Percentiles rank a stretch among this genome's conserved stretches.
These are phyloP conservation scores for Kurtzmaniella quercitrusa DNA, from an alignment of 1,139 yeast genomes.

Conservation along the genomic window DNA sequence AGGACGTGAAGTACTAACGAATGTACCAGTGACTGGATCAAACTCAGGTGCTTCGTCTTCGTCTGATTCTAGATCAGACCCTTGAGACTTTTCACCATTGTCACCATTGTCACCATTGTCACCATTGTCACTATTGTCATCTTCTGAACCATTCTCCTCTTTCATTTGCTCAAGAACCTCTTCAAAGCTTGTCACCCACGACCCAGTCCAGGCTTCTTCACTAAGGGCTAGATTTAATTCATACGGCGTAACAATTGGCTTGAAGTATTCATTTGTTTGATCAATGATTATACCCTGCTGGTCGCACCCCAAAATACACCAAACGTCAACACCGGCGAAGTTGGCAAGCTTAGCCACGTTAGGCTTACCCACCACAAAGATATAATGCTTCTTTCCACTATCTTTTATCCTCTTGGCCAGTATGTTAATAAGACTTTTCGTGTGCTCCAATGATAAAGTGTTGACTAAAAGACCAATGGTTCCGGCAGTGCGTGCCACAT, in stretches of 20 bases:
- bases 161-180: slow-evolving; percentile 38
- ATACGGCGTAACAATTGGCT: slow-evolving; percentile 91
- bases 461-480: slow-evolving; percentile 90
- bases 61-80: slow-evolving; percentile 13
- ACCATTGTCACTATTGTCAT: slow-evolving; percentile 16
- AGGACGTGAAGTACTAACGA: slow-evolving; percentile 68
- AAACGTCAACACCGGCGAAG: slow-evolving; percentile 84
- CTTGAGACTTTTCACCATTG: slow-evolving; percentile 12
- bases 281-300: slow-evolving; percentile 89
- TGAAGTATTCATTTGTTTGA: slow-evolving; percentile 72
- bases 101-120: slow-evolving; percentile 13
- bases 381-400: slow-evolving; percentile 87
- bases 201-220: slow-evolving; percentile 83
- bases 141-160: slow-evolving; percentile 22
- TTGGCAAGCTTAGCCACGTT: slow-evolving; percentile 95
- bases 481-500: slow-evolving; percentile 83
- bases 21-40: slow-evolving; percentile 83
- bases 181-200: slow-evolving; percentile 83
- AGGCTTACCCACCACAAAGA: slow-evolving; percentile 98
- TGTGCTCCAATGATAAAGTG: slow-evolving; percentile 75
- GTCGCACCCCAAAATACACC: slow-evolving; percentile 95
- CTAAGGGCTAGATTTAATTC: slow-evolving; percentile 79
- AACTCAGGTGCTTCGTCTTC: slow-evolving; percentile 75
- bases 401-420: slow-evolving; percentile 57
- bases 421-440: slow-evolving; percentile 57